phyloP scores from a whole-genome alignment of 768 basidiomycete genomes.

The Termitomyces sp. region DNA sequence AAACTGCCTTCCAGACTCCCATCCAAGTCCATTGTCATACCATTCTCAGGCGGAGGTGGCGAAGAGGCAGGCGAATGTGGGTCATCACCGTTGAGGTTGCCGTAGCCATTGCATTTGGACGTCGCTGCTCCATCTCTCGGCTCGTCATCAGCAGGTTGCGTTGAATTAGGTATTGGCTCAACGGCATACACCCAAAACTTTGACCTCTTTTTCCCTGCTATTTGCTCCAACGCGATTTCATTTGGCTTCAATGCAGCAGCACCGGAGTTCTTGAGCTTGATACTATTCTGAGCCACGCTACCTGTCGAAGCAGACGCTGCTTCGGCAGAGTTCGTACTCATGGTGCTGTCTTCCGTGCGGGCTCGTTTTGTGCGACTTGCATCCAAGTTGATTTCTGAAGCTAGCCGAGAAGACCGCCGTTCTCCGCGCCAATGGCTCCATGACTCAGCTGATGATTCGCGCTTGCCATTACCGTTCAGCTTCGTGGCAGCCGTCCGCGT shows the following conservation, averaged over 20 bases:
- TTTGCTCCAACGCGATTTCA: constrained; percentile 69
- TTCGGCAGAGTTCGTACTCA: constrained; percentile 49
- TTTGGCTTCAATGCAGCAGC: constrained; percentile 65
- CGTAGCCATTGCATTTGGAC: constrained; percentile 3
- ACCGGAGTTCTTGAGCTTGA: constrained; percentile 47
- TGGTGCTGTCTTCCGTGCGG: constrained; percentile 69
- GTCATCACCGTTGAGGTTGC: constrained; percentile 9
- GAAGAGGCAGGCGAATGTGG: constrained; percentile 1
- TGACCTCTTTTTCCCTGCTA: constrained; percentile 78
- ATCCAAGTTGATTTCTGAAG: constrained; percentile 48
- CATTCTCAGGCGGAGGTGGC: constrained; percentile 7
- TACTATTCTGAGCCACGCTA: constrained; percentile 23
- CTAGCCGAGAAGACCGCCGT: constrained; percentile 64
- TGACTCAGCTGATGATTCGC: constrained; percentile 45
- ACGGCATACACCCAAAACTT: constrained; percentile 90
- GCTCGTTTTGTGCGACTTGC: constrained; percentile 59
- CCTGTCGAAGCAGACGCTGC: constrained; percentile 24
- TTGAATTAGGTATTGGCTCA: constrained; percentile 49
- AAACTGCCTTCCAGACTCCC: constrained; percentile 33
- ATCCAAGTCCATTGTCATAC: constrained; percentile 20
- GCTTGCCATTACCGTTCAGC: constrained; percentile 48
- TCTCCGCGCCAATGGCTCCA: constrained; percentile 67
- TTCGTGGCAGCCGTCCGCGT: constrained; percentile 38
- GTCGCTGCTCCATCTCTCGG: constrained; percentile 9
- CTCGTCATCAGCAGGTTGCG: constrained; percentile 16